Conservation (phyloP, 306 rosid genomes). For the Acacia crassicarpa region DNA sequence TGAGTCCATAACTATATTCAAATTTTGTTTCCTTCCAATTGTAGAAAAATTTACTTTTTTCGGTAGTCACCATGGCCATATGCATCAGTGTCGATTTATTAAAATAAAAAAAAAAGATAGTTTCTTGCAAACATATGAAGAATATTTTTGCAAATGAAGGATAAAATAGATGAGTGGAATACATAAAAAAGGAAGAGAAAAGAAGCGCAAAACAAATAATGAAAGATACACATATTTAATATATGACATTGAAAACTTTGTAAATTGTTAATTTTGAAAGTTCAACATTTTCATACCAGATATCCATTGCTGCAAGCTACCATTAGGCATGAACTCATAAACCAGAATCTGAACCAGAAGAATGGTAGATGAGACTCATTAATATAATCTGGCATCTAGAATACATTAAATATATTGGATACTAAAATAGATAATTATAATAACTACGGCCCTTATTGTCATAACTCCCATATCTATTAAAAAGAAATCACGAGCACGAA, state of each 20-base stretch:
- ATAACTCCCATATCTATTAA: conserved; percentile 16
- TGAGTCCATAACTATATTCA: background rate
- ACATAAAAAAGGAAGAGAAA: conserved; percentile 5
- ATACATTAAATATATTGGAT: conserved; percentile 6
- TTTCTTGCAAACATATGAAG: background rate
- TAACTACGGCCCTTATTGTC: conserved; percentile 8
- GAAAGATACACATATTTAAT: background rate
- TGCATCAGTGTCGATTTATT: background rate
- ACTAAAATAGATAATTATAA: background rate
- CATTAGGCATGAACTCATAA: conserved; percentile 88
- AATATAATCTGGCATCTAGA: conserved; percentile 16
- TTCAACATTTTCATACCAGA: conserved; percentile 51
- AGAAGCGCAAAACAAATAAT: conserved; percentile 16
- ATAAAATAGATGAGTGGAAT: background rate
- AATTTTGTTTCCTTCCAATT: background rate
- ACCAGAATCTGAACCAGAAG: conserved; percentile 78
- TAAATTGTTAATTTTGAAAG: background rate
- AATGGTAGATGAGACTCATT: conserved; percentile 31
- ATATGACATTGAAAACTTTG: background rate
- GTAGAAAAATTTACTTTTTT: background rate
- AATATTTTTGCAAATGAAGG: conserved; percentile 21
- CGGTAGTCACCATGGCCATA: background rate
- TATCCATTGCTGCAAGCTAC: conserved; percentile 82
- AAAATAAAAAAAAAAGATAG: background rate
- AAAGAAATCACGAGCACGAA: background rate